phyloP scores from a whole-genome alignment of 306 rosid species.

The Gastrolobium bilobum region DNA sequence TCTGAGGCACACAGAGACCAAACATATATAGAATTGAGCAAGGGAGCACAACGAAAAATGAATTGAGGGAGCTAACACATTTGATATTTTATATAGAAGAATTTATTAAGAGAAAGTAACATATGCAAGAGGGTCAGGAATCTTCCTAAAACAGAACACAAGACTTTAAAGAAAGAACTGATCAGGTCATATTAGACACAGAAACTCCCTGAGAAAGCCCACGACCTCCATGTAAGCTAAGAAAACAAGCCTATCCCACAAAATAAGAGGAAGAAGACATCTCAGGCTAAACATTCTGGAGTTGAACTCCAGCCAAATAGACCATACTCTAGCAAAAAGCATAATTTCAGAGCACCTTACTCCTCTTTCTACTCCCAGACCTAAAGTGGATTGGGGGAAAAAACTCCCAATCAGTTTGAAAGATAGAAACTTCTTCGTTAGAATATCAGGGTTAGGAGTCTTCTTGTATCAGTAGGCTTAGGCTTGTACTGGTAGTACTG shows the following conservation, averaged over 20 bases:
- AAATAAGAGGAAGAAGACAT: background rate
- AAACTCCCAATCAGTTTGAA: background rate
- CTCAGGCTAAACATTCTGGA: background rate
- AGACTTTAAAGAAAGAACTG: background rate
- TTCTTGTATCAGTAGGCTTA: background rate
- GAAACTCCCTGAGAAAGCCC: background rate
- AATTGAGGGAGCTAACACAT: background rate
- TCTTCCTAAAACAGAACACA: conserved; percentile 23
- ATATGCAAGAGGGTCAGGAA: background rate
- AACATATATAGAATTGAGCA: background rate
- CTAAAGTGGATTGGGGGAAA: background rate
- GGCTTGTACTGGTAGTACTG: background rate
- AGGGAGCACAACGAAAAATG: background rate
- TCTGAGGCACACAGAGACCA: background rate
- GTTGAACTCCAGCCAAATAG: conserved; percentile 6
- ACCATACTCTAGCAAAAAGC: background rate
- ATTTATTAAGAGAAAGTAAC: no score
- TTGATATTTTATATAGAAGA: no score
- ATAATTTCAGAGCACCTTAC: background rate
- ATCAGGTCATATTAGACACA: background rate
- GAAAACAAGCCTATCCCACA: background rate
- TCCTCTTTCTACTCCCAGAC: background rate
- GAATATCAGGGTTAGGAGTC: background rate
- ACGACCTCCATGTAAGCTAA: background rate
- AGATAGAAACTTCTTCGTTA: background rate